Evolutionary conservation across 2,329 filamentous ascomycete species (phyloP), one percentile per base, ranked within the genome.

Genomic region (Pestalotiopsis sp.): DNA sequence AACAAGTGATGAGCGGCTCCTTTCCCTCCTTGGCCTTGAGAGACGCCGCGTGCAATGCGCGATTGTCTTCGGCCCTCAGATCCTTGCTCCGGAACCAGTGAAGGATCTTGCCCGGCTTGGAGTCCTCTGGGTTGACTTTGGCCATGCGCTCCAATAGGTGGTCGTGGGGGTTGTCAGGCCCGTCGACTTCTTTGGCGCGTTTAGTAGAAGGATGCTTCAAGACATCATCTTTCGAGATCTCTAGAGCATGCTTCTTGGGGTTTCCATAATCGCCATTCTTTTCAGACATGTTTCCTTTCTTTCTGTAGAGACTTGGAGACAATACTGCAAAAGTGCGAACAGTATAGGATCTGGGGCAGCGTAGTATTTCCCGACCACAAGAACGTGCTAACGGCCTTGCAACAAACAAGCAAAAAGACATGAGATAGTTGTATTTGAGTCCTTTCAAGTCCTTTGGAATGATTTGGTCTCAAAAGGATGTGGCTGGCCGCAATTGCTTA

Each of bases 61-160:
- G 68, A 63, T 76, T 76, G 49, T 76, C 73, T n/a, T 75, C 71
- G 4, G 67, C 70, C 20, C 73, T 57, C n/a, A 76, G 68, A 57
- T 76, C 74, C 59, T 74, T 75, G 64, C 69, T 71, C 11, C 74
- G 70, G 66, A 76, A 74, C 74, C 73, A 74, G 60, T 74, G 73
- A 14, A 76, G 68, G 14, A 75, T 70, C 36, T 73, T 73, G 14
- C 64, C 59, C 4, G 66, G 20, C 14, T 70, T 68, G 17, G 64
- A 56, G 57, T 52, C 38, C 52, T 49, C 31, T 12, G 57, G 12
- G 11, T 13, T 49, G 11, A 23, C 61, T 45, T 66, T 36, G 2
- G 68, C 61, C 52, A 73, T 68, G 38, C 67, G 67, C 38, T 68
- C 61, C 25, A 69, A 12, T 0, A 75, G 69, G 38, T 68, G 61